Evolutionary conservation across 2,329 filamentous ascomycete species (phyloP), one percentile per base, ranked within the genome.

Genomic region (Chrysoporthe puriensis): DNA sequence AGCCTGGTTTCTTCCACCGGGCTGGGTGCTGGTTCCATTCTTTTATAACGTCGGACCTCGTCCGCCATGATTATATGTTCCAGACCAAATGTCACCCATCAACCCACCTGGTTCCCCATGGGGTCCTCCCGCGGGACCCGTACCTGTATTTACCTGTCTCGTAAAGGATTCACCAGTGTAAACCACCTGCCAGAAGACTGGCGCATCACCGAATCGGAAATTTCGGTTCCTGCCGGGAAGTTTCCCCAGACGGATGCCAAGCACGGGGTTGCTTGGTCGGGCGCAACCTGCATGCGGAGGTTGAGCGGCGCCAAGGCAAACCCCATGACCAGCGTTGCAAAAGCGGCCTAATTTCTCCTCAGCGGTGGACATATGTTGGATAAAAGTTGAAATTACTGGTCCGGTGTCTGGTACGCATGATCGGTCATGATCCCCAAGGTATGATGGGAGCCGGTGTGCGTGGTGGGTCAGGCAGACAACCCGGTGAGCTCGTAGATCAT

Each of bases 111-210:
- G 32, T 18, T 16, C 40, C 16, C 18, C 54, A 40, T 40, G 16
- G 32, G 32, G 34, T 40, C 54, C 16, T 57, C 46, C 61, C 61
- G 48, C 61, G 61, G 61, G 61, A 32, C 32, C 61, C 61, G 61
- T 63, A 26, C 46, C 18, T 63, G 26, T 62, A 16, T 40, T n/a
- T 6, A 54, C 50, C 13, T 40, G 54, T 57, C 54, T n/a, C 9
- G 13, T 18, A 40, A 32, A 34, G 7, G 8, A 57, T n/a, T 5
- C 11, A 43, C 46, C 44, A 34, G 36, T 26, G 26, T 7, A 16
- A 40, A 50, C n/a, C 46, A 54, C 46, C 46, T 54, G 48, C 46
- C 61, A 54, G 61, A 50, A 54, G 61, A 43, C 13, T 42, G 13
- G 14, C 36, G 16, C 44, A 18, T 9, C 13, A 26, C 60, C 44